phyloP scores from a whole-genome alignment of 2,329 filamentous ascomycete genomes.

The Chaetomium globosum region DNA sequence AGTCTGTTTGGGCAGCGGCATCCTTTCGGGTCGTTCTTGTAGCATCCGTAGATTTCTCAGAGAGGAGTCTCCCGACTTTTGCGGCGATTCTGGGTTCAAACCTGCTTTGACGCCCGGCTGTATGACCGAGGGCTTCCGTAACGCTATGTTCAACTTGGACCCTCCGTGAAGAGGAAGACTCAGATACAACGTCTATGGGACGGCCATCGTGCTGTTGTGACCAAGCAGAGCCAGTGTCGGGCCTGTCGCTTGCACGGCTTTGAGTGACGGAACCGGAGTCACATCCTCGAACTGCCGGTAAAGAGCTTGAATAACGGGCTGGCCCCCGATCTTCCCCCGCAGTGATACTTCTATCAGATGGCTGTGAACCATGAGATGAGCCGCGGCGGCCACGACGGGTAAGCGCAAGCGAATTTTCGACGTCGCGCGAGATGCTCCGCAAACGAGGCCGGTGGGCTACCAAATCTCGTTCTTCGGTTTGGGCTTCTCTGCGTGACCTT shows the following conservation, averaged over 20 bases:
- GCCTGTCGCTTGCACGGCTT: background rate
- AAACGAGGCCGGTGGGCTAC: background rate
- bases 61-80: background rate
- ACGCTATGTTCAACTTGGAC: background rate
- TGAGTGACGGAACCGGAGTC: background rate
- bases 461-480: background rate
- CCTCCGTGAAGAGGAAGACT: background rate
- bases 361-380: conserved; percentile 2
- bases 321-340: background rate
- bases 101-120: background rate
- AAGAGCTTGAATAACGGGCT: conserved; percentile 4
- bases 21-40: conserved; percentile 15
- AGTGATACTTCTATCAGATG: conserved; percentile 1
- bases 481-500: background rate
- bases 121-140: background rate
- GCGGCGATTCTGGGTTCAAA: background rate
- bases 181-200: background rate
- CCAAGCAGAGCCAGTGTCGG: background rate
- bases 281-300: background rate
- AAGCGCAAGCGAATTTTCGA: background rate
- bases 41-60: background rate
- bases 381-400: background rate
- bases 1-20: conserved; percentile 31
- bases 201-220: conserved; percentile 4
- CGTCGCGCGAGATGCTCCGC: background rate